These are phyloP conservation scores for Camelina neglecta DNA, from an alignment of 345 rosid species.

Conservation along the genomic window DNA sequence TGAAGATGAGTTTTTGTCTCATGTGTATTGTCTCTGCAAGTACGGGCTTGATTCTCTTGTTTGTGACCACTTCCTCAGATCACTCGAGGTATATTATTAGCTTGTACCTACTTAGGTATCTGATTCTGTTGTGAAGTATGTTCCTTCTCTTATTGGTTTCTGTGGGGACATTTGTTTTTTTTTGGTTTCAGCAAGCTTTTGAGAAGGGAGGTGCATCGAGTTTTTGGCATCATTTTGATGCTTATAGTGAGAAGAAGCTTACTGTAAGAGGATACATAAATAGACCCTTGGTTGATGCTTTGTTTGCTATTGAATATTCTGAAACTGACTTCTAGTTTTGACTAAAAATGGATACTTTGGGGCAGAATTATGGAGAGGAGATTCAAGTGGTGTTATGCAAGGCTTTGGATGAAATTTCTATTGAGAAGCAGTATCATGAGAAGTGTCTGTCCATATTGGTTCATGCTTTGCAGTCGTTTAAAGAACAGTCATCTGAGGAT, in stretches of 20 bases:
- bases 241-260: slow-evolving; percentile 46
- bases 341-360: slow-evolving; percentile 9
- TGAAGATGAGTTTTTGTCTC: slow-evolving; percentile 54
- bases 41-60: slow-evolving; percentile 75
- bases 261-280: slow-evolving; percentile 45
- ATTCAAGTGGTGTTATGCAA: slow-evolving; percentile 63
- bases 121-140: slow-evolving; percentile 11
- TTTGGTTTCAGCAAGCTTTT: slow-evolving; percentile 61
- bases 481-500: slow-evolving; percentile 45
- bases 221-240: slow-evolving; percentile 82
- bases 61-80: slow-evolving; percentile 69
- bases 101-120: background rate
- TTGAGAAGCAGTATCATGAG: slow-evolving; percentile 67
- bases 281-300: background rate
- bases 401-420: slow-evolving; percentile 72
- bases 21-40: slow-evolving; percentile 66
- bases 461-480: slow-evolving; percentile 59
- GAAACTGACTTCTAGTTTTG: background rate
- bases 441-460: slow-evolving; percentile 67
- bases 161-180: background rate
- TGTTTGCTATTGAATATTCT: slow-evolving; percentile 13
- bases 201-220: slow-evolving; percentile 58
- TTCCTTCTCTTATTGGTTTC: background rate
- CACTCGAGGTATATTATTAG: slow-evolving; percentile 61
- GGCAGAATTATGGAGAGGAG: slow-evolving; percentile 57